Evolutionary conservation across 805 yeast species (phyloP).

Genomic region (Spathaspora sp.): DNA sequence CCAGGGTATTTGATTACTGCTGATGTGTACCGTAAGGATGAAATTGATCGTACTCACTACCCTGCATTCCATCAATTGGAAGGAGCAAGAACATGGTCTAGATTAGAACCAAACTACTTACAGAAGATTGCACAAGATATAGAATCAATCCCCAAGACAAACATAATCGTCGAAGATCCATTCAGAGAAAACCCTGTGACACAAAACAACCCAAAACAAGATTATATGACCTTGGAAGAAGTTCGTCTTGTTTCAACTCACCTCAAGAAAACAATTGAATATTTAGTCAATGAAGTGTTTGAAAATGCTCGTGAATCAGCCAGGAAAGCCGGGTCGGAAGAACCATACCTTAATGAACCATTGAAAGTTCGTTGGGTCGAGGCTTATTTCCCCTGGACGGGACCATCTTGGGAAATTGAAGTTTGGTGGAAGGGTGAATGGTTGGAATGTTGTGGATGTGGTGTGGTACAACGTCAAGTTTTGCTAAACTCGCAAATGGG

Average conservation of each 20-base stretch:
- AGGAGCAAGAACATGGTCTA: constrained; percentile 86
- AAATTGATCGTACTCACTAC: constrained; percentile 91
- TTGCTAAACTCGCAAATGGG: constrained; percentile 64
- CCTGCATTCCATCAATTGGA: constrained; percentile 98
- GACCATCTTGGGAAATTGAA: constrained; percentile 97
- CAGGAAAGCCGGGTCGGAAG: constrained; percentile 52
- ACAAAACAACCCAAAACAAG: constrained; percentile 75
- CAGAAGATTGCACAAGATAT: constrained; percentile 46
- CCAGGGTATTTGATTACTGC: constrained; percentile 93
- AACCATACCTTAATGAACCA: constrained; percentile 64
- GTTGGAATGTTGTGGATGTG: constrained; percentile 97
- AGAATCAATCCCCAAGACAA: constrained; percentile 59
- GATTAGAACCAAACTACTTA: constrained; percentile 45
- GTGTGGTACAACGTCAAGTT: constrained; percentile 79
- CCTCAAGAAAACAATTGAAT: constrained; percentile 81
- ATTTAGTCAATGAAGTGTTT: constrained; percentile 78
- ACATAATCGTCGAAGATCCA: constrained; percentile 76
- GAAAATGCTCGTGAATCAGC: constrained; percentile 65
- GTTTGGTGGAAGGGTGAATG: constrained; percentile 99
- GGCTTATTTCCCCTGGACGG: constrained; percentile 96
- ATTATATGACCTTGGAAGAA: constrained; percentile 66
- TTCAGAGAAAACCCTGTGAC: constrained; percentile 43
- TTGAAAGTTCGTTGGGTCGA: constrained; percentile 90
- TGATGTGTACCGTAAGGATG: constrained; percentile 94
- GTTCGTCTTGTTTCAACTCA: constrained; percentile 69